Percentiles rank a stretch among this genome's conserved stretches.
These are phyloP conservation scores for Begonia peltatifolia DNA, from an alignment of 306 rosid species.

Conservation along the genomic window DNA sequence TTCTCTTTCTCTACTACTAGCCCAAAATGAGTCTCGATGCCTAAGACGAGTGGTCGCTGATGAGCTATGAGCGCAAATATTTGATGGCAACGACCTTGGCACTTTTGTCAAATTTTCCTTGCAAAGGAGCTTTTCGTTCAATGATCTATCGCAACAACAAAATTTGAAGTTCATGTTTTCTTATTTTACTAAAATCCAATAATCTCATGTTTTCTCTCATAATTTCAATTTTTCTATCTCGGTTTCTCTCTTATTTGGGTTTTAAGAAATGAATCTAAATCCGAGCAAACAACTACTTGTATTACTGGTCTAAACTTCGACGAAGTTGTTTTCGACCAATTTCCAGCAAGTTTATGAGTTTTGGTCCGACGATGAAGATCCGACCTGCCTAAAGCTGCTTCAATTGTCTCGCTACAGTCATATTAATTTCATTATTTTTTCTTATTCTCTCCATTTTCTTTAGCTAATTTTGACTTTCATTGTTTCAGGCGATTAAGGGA, in stretches of 20 bases:
- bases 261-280: constrained; percentile 44
- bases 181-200: too few species aligned
- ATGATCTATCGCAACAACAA: too few species aligned
- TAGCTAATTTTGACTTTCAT: background rate
- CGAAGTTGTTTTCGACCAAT: constrained; percentile 58
- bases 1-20: too few species aligned
- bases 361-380: constrained; percentile 94
- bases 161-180: too few species aligned
- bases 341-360: constrained; percentile 87
- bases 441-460: background rate
- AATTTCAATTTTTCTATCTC: background rate
- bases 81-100: too few species aligned
- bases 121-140: too few species aligned
- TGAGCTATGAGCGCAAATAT: too few species aligned
- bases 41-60: too few species aligned
- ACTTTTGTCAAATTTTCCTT: too few species aligned
- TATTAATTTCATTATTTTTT: constrained; percentile 3
- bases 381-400: constrained; percentile 90
- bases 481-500: too few species aligned
- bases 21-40: too few species aligned
- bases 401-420: constrained; percentile 70
- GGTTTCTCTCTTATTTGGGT: too few species aligned
- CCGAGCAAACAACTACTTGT: constrained; percentile 38
- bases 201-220: background rate
- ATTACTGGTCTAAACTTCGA: constrained; percentile 27